phyloP scores from a whole-genome alignment of 805 yeast species.

The Candida xyloterini region DNA sequence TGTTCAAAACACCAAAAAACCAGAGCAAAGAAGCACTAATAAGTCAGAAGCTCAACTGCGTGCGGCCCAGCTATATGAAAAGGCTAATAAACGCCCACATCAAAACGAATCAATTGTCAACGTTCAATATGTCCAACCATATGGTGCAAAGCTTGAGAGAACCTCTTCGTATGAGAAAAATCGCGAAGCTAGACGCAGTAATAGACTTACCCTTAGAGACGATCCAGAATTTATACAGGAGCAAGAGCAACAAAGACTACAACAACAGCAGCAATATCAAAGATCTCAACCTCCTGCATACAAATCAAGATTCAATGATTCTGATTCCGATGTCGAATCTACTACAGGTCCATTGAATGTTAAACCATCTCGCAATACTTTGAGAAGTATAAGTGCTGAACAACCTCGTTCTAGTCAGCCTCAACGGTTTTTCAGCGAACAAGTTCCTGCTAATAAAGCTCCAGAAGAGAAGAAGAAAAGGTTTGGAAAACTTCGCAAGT shows the following conservation, averaged over 20 bases:
- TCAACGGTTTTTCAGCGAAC: conserved; percentile 30
- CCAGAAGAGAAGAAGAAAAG: conserved; percentile 31
- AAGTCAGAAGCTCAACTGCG: conserved; percentile 29
- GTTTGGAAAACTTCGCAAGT: conserved; percentile 34
- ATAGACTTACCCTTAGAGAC: conserved; percentile 27
- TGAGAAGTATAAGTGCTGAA: conserved; percentile 28
- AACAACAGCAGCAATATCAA: conserved; percentile 13
- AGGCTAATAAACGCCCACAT: conserved; percentile 39
- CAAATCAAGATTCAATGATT: conserved; percentile 59
- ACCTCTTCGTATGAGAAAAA: conserved; percentile 59
- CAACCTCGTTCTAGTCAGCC: conserved; percentile 11
- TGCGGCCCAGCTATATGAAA: conserved; percentile 55
- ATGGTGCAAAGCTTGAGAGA: conserved; percentile 24
- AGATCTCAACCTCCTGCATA: conserved; percentile 23
- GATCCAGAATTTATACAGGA: conserved; percentile 11
- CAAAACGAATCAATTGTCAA: conserved; percentile 16
- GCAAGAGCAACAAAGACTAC: conserved; percentile 8
- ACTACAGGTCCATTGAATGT: conserved; percentile 13
- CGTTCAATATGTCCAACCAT: conserved; percentile 33
- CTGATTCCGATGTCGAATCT: conserved; percentile 48
- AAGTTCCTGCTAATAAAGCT: conserved; percentile 10
- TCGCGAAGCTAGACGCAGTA: conserved; percentile 31
- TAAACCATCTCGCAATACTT: conserved; percentile 18
- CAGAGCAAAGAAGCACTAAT: conserved; percentile 7
- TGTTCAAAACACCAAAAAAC: conserved; percentile 7